Conservation (phyloP, 495 filamentous ascomycete species). For the Aspergillus egyptiacus region DNA sequence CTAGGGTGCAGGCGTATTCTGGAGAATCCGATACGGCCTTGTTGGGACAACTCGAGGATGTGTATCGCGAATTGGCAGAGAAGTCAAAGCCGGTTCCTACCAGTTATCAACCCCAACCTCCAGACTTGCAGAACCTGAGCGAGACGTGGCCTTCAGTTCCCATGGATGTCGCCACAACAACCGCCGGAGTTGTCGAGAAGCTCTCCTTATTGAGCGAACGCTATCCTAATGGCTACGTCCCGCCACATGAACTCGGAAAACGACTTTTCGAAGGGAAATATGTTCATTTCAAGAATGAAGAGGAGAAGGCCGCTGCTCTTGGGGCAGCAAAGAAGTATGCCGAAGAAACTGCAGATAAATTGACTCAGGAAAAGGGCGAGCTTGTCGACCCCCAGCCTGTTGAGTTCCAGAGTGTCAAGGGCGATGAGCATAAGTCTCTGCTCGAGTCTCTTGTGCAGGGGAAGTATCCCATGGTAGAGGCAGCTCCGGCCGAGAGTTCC, state of each 20-base stretch:
- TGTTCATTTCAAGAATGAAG: constrained; percentile 36
- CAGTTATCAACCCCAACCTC: constrained; percentile 31
- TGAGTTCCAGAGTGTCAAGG: constrained; percentile 41
- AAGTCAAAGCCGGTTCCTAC: constrained; percentile 27
- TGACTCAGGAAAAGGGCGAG: constrained; percentile 36
- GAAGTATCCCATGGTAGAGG: constrained; percentile 28
- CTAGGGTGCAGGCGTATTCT: constrained; percentile 10
- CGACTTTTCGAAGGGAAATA: constrained; percentile 37
- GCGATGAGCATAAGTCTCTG: constrained; percentile 54
- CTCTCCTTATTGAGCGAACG: constrained; percentile 32
- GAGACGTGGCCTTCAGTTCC: constrained; percentile 43
- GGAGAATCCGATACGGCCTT: constrained; percentile 24
- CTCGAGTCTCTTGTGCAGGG: constrained; percentile 67
- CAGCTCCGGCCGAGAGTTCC: constrained; percentile 15
- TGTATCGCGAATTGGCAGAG: constrained; percentile 28
- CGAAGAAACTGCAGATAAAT: constrained; percentile 37
- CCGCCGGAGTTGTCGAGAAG: constrained; percentile 34
- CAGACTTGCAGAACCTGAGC: constrained; percentile 26
- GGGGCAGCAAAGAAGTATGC: constrained; percentile 32
- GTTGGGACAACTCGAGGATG: constrained; percentile 26
- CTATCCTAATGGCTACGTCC: constrained; percentile 34
- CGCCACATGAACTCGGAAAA: constrained; percentile 35
- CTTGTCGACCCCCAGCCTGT: constrained; percentile 32
- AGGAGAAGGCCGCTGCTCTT: constrained; percentile 35
- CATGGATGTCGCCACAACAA: constrained; percentile 22